Conservation (phyloP, 495 filamentous ascomycete species). For the Aspergillus coremiiformis region DNA sequence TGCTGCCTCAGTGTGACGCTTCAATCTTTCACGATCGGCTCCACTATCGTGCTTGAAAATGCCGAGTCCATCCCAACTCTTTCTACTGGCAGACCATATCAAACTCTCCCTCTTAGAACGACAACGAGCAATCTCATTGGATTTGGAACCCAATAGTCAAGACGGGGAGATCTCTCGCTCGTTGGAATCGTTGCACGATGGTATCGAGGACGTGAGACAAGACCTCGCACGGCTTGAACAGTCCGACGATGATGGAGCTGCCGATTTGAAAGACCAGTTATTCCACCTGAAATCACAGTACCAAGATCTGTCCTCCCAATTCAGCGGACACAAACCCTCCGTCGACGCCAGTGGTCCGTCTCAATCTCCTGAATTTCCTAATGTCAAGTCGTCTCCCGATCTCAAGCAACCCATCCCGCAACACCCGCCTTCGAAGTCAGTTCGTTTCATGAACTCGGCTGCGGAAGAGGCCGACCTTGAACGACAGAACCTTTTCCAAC, state of each 20-base stretch:
- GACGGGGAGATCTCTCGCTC: constrained; percentile 86
- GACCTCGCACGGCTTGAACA: constrained; percentile 57
- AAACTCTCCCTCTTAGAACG: constrained; percentile 64
- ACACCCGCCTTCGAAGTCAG: constrained; percentile 59
- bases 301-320: constrained; percentile 52
- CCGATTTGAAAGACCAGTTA: constrained; percentile 67
- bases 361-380: constrained; percentile 61
- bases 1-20: not conserved
- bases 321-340: constrained; percentile 52
- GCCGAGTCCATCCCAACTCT: constrained; percentile 50
- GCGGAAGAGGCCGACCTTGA: constrained; percentile 46
- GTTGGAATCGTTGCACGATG: constrained; percentile 75
- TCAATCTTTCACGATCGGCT: not conserved
- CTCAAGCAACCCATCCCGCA: constrained; percentile 43
- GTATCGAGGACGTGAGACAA: constrained; percentile 66
- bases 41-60: constrained; percentile 31
- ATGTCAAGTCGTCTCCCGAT: constrained; percentile 42
- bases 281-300: constrained; percentile 48
- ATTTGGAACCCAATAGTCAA: constrained; percentile 74
- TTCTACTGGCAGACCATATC: constrained; percentile 49
- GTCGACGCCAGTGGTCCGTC: constrained; percentile 54
- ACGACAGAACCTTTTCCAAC: constrained; percentile 54
- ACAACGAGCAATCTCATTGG: constrained; percentile 80
- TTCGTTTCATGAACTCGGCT: constrained; percentile 79
- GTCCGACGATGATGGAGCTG: constrained; percentile 47